Evolutionary conservation across 169 alveolate genomes (phyloP).

Genomic region (Cryptosporidium ryanae): DNA sequence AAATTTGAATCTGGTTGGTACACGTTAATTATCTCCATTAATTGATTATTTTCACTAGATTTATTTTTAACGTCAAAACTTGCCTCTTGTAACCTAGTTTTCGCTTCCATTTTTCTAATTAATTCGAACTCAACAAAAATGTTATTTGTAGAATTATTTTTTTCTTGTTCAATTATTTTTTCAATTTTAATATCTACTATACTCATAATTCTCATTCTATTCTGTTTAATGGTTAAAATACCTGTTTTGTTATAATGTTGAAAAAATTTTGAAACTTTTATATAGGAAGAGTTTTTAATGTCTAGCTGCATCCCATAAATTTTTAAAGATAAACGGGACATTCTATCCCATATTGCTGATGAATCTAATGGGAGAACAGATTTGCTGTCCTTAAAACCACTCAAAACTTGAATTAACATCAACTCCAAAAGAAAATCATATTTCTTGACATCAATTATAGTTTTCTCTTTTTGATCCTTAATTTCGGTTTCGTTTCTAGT

Average conservation of each 20-base stretch:
- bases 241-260: constrained; percentile 25
- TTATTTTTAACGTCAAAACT: neutral
- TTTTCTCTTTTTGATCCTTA: neutral
- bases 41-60: neutral
- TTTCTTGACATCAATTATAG: neutral
- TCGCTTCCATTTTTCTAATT: neutral
- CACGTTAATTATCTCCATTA: constrained; percentile 14
- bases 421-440: constrained; percentile 37
- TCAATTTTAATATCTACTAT: constrained; percentile 23
- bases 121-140: neutral
- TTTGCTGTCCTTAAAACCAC: constrained; percentile 1
- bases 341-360: constrained; percentile 64
- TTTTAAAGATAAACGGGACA: constrained; percentile 2
- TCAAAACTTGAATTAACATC: constrained; percentile 8
- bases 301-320: constrained; percentile 24
- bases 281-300: constrained; percentile 48
- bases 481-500: neutral
- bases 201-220: constrained; percentile 26
- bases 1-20: constrained; percentile 46
- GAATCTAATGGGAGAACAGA: constrained; percentile 47
- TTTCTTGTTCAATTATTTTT: neutral
- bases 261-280: constrained; percentile 41
- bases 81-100: neutral
- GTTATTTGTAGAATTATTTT: constrained; percentile 1
- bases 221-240: constrained; percentile 25